Base-by-base conservation (phyloP, 805 yeast species). In the Yarrowia sp. region DNA sequence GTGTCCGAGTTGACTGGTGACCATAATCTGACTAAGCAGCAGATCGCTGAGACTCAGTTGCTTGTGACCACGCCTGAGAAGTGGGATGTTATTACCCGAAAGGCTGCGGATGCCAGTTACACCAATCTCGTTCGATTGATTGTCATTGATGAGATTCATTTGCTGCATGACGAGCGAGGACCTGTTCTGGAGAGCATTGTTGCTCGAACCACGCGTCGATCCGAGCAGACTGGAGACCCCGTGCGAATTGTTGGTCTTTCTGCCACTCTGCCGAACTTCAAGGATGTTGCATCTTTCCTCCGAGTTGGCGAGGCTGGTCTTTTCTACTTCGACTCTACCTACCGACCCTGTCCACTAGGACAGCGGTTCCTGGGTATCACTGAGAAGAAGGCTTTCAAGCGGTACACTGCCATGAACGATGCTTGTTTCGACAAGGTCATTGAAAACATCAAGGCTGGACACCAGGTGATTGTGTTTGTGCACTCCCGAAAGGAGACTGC, bases 11-110 rank as follows among this genome's bases (percentile, higher is more conserved):
- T 93, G 62, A 90, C 97, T 1, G 99, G 98, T 69, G 99, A 93
- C 68, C 82, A 90, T 9, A 83, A 85, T 58, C 74, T 93, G 63
- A 84, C 91, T 1, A 85, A 83, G 67, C 84, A 82, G 64, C 96
- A 93, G 71, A 85, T 93, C 29, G 73, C 80, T 1, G 85, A 85
- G 44, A 87, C 97, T 0, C 97, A 93, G 68, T 74, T 93, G 5
- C 76, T 93, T 53, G 96, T 93, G 1, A 89, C 97, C 0, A 93
- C 99, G 0, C 98, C 98, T 0, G 99, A 94, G 70, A 93, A 92
- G 70, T 93, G 98, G 98, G 98, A 94, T 75, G 89, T 94, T 19
- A 86, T 92, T 14, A 92, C 97, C 0, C 81, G 99, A 75, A 93
- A 93, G 69, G 79, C 80, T 42, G 78, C 84, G 19, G 93, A 88